Conservation (phyloP, 495 filamentous ascomycete species). For the Rhypophila decipiens region DNA sequence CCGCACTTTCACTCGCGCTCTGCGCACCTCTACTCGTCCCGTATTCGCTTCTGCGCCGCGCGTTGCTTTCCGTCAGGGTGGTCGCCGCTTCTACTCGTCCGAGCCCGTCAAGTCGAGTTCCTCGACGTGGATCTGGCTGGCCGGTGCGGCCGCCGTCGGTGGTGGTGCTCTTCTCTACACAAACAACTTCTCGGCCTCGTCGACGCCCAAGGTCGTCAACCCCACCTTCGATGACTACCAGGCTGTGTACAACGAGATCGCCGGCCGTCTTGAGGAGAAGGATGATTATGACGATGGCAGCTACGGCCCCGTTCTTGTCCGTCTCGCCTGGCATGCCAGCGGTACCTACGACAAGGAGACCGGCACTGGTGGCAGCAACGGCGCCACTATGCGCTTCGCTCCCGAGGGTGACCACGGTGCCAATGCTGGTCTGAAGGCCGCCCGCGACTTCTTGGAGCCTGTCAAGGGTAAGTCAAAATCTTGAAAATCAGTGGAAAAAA, state of each 20-base stretch:
- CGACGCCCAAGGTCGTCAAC: conserved; percentile 53
- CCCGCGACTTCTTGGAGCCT: conserved; percentile 87
- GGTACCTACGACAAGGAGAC: conserved; percentile 88
- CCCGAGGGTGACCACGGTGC: conserved; percentile 90
- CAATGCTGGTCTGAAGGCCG: conserved; percentile 83
- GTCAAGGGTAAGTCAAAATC: conserved; percentile 57
- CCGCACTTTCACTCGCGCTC: conserved; percentile 51
- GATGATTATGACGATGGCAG: conserved; percentile 96
- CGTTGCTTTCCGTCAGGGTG: conserved; percentile 56
- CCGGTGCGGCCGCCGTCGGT: conserved; percentile 49
- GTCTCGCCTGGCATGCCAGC: conserved; percentile 82
- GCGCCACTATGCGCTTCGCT: conserved; percentile 94
- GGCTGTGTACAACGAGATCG: conserved; percentile 89
- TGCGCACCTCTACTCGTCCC: conserved; percentile 48
- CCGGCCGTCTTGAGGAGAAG: conserved; percentile 70
- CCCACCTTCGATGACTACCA: conserved; percentile 88
- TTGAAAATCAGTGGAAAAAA: background rate
- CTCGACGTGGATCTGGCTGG: conserved; percentile 32
- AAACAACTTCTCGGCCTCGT: conserved; percentile 39
- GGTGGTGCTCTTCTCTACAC: conserved; percentile 64
- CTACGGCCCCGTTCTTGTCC: conserved; percentile 84
- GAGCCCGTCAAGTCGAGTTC: conserved; percentile 54
- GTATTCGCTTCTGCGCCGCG: conserved; percentile 43
- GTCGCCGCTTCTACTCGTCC: conserved; percentile 72
- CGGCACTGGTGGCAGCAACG: conserved; percentile 87